Evolutionary conservation across 192 early-diverging fungal species (phyloP), one percentile per base, ranked within the genome.

Genomic region (Backusella luteola): DNA sequence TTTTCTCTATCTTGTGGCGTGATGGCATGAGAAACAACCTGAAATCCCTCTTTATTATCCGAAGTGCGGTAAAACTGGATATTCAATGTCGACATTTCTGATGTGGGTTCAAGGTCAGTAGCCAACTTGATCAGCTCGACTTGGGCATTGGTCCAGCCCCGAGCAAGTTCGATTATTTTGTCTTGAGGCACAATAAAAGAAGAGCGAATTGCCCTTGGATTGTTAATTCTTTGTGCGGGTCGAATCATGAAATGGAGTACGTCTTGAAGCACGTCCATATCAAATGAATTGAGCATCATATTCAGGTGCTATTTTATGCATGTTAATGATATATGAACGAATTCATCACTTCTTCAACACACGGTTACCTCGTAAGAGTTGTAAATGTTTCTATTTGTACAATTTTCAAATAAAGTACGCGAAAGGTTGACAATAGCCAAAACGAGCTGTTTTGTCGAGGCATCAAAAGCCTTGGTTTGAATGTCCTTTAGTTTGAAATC

Each of bases 331-430:
- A 70, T 19, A 67, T 29, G 0, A 11, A 8, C 1, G 15, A 70
- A 67, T 41, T 36, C 26, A 17, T 14, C 26, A 71, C 34, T 39
- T 14, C n/a, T 32, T 32, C 32, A 32, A 3, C 32, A 32, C 32
- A 72, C 44, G 52, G 42, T 78, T 83, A 96, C 95, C 86, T 96
- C 95, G 71, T 91, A 95, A 15, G 96, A 97, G 71, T 89, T 94
- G 81, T 98, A 99, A 32, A 98, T 84, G 74, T 94, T 96, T 53
- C 98, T 89, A 78, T 97, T 98, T 56, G 96, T 96, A 76, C 95
- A 96, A 80, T 95, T 95, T 79, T 99, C 97, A 85, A 97, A 91
- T 69, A 99, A 83, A 19, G 92, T 77, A 21, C 91, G 89, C 46
- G 94, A 92, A 66, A 98, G 93, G 49, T 85, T 73, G 68, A 97